These are phyloP conservation scores for Yamadazyma sp. DNA, from an alignment of 805 yeast species.

Conservation along the genomic window DNA sequence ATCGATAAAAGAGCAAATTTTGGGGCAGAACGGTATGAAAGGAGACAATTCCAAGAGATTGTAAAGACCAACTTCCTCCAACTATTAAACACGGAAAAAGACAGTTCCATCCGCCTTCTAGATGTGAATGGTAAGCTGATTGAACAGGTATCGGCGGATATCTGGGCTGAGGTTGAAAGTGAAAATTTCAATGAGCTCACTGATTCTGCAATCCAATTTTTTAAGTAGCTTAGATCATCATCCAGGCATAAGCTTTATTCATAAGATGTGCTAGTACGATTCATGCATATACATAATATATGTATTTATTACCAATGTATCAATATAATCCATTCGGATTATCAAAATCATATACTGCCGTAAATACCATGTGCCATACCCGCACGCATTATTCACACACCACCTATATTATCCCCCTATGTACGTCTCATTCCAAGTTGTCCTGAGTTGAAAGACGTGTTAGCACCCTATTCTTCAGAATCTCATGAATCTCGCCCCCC, in stretches of 20 bases:
- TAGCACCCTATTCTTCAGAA: conserved; percentile 67
- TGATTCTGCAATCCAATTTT: background rate
- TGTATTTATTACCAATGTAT: too few relatives aligned
- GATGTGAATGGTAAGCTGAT: conserved; percentile 61
- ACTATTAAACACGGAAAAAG: conserved; percentile 34
- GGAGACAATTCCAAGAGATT: conserved; percentile 63
- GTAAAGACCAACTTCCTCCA: conserved; percentile 63
- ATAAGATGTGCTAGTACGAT: too few relatives aligned
- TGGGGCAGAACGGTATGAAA: conserved; percentile 94
- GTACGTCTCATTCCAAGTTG: conserved; percentile 44
- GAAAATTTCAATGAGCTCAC: conserved; percentile 9
- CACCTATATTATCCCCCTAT: background rate
- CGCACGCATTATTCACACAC: conserved; percentile 2
- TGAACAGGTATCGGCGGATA: conserved; percentile 49
- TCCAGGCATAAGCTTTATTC: too few relatives aligned
- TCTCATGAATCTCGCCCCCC: conserved; percentile 90
- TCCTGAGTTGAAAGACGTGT: conserved; percentile 67
- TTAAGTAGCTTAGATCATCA: conserved; percentile 2
- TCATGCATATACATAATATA: too few relatives aligned
- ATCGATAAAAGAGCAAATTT: conserved; percentile 65
- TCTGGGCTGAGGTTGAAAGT: conserved; percentile 39
- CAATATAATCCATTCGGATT: background rate
- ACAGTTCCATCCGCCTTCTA: conserved; percentile 40
- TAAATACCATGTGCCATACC: too few relatives aligned
- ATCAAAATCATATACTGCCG: too few relatives aligned